Conservation (phyloP, 176 grass and related monocot genomes). For the Elaeis guineensis region DNA sequence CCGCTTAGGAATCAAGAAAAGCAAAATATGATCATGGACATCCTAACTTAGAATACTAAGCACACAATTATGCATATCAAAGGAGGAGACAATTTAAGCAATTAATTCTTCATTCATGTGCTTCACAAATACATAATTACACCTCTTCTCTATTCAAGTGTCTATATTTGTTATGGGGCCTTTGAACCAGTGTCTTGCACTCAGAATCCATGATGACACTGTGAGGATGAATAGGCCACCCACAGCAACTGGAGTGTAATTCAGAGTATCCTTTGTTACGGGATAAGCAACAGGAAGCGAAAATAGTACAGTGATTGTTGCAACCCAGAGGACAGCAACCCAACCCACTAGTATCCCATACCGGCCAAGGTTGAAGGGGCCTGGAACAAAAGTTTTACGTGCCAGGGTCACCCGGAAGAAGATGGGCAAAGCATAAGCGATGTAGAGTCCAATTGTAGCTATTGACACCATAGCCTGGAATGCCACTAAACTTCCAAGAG, state of each 20-base stretch:
- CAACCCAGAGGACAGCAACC: slow-evolving; percentile 89
- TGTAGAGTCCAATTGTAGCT: slow-evolving; percentile 82
- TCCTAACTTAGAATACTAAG: too few relatives aligned
- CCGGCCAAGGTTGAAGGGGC: slow-evolving; percentile 77
- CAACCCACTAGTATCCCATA: slow-evolving; percentile 52
- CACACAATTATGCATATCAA: too few relatives aligned
- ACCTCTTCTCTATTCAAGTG: slow-evolving; percentile 5
- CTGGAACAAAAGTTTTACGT: slow-evolving; percentile 50
- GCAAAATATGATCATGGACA: too few relatives aligned
- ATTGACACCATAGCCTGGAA: slow-evolving; percentile 99
- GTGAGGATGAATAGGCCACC: slow-evolving; percentile 55
- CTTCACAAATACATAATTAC: neutral
- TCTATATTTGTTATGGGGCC: slow-evolving; percentile 52
- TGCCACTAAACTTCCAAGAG: slow-evolving; percentile 75
- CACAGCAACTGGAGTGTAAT: slow-evolving; percentile 65
- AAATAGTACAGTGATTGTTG: slow-evolving; percentile 90
- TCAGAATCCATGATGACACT: slow-evolving; percentile 41
- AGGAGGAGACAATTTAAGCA: neutral
- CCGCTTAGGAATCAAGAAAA: too few relatives aligned
- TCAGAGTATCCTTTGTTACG: slow-evolving; percentile 73
- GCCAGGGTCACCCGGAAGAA: slow-evolving; percentile 76
- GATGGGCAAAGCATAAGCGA: slow-evolving; percentile 81
- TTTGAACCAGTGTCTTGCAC: slow-evolving; percentile 76
- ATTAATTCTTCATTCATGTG: neutral
- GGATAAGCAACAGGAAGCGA: slow-evolving; percentile 79